phyloP scores from a whole-genome alignment of 768 basidiomycete species.

The Sporobolomyces pararoseus region DNA sequence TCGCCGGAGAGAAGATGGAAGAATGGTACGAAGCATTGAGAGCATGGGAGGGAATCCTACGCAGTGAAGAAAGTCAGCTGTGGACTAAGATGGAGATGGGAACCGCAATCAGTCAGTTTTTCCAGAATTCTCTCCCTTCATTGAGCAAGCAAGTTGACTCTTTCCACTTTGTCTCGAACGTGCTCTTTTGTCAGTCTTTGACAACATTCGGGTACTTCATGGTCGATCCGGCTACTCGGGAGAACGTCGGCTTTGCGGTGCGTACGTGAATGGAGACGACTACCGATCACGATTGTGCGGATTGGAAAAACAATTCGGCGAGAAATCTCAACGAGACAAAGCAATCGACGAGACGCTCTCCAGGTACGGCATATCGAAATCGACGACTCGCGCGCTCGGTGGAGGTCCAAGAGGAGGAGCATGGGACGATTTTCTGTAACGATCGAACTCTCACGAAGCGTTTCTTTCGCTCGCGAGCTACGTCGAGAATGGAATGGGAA shows the following conservation, averaged over 20 bases:
- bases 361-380: background rate
- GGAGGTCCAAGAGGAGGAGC: background rate
- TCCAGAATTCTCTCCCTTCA: conserved; percentile 7
- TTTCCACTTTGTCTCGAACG: background rate
- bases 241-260: conserved; percentile 87
- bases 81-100: conserved; percentile 88
- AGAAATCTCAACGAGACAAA: background rate
- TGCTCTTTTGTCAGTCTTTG: conserved; percentile 59
- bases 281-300: conserved; percentile 67
- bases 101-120: conserved; percentile 70
- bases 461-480: too few species aligned
- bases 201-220: conserved; percentile 91
- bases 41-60: conserved; percentile 69
- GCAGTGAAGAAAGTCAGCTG: conserved; percentile 77
- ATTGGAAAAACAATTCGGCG: conserved; percentile 42
- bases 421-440: conserved; percentile 14
- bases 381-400: too few species aligned
- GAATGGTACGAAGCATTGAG: conserved; percentile 82
- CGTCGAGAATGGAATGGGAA: background rate
- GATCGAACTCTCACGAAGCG: too few species aligned
- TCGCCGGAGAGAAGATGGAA: conserved; percentile 62
- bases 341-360: background rate
- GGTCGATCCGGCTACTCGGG: conserved; percentile 89
- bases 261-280: conserved; percentile 88
- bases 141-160: too few species aligned